Conservation (phyloP, 1,284 basidiomycete species). For the Schizophyllum amplum region DNA sequence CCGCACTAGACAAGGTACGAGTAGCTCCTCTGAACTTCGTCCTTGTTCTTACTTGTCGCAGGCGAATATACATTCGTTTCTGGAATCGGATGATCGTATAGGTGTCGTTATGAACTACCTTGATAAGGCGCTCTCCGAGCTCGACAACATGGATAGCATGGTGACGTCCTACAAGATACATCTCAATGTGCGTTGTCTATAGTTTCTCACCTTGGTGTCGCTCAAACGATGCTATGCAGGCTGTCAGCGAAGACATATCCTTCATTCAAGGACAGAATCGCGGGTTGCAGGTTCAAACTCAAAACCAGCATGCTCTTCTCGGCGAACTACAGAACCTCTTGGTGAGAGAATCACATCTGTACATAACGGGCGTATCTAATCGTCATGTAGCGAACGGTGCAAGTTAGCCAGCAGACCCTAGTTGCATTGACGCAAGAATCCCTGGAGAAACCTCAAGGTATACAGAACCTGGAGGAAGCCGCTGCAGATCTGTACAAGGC, state of each 20-base stretch:
- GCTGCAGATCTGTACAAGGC: constrained; percentile 93
- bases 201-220: not conserved
- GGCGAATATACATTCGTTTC: constrained; percentile 96
- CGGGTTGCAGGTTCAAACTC: constrained; percentile 94
- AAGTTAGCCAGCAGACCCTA: constrained; percentile 77
- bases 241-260: constrained; percentile 89
- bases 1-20: constrained; percentile 82
- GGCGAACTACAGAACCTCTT: constrained; percentile 80
- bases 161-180: constrained; percentile 92
- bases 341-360: constrained; percentile 31
- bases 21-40: constrained; percentile 1
- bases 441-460: constrained; percentile 69
- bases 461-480: constrained; percentile 75
- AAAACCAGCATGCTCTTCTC: constrained; percentile 85
- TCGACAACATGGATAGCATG: constrained; percentile 81
- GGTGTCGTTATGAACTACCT: constrained; percentile 82
- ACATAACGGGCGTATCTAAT: constrained; percentile 22
- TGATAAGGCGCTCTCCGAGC: constrained; percentile 78
- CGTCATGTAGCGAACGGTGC: constrained; percentile 67
- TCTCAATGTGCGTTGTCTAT: constrained; percentile 60
- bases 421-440: constrained; percentile 79
- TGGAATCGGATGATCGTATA: constrained; percentile 88
- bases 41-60: constrained; percentile 23
- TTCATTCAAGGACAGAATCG: constrained; percentile 96
- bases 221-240: constrained; percentile 36